Evolutionary conservation across 2,329 filamentous ascomycete species (phyloP), one percentile per base, ranked within the genome.

Genomic region (Sclerotiophoma versabilis): DNA sequence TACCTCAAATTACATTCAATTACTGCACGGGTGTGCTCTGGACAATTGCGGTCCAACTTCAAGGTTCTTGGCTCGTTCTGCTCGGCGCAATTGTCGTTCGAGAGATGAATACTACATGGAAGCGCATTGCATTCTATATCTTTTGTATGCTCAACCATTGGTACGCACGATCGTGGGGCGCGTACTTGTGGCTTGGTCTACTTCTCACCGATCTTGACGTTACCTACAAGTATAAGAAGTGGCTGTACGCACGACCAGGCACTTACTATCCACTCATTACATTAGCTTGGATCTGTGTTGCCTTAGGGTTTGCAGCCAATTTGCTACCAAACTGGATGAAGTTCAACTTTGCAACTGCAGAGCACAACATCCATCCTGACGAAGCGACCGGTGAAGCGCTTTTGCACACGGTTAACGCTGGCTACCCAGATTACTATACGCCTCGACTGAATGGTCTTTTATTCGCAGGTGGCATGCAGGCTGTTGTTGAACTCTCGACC

Each of bases 1-100:
- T 77, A 7, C 79, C 79, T 0, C 75, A 79, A 45, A 77, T 81
- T 41, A 80, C 77, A 8, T 76, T 74, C 62, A 76, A 81, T 58
- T 81, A 79, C 66, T 81, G 79, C 54, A 80, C 79, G 0, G 79
- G 79, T 64, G 79, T 81, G 5, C 70, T 81, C 1, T 81, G 79
- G 79, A 81, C 79, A 3, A 80, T 81, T 26, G 78, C 79, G 0
- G 78, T 81, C 0, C 78, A 80, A 57, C 69, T 81, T 1, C 79
- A 81, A 59, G 78, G 76, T 30, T 73, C 78, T 2, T 81, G 79
- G 74, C 66, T 76, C n/a, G 73, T 77, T 2, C 63, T 81, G 2
- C 63, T 78, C 9, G 78, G 72, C 19, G 70, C 73, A 5, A 72
- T 81, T 23, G 66, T 81, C 19, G 70, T 81, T 26, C 73, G 72